These are phyloP conservation scores for Hibiscus mutabilis DNA, from an alignment of 345 rosid species.

Conservation along the genomic window DNA sequence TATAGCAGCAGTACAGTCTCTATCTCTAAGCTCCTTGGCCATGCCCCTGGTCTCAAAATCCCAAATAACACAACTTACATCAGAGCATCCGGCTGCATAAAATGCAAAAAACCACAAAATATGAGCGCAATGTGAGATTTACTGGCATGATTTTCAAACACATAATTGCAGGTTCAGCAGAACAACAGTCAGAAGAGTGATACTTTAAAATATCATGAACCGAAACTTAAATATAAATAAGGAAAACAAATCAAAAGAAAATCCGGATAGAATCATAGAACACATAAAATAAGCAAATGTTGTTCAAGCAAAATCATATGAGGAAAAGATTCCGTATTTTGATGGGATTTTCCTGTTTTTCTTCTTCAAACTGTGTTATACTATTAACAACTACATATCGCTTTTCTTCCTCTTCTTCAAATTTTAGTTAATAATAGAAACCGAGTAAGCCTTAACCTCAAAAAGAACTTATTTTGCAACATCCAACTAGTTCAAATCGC, in stretches of 20 bases:
- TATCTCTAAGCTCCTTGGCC: conserved; percentile 84
- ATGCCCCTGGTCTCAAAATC: conserved; percentile 97
- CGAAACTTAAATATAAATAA: background rate
- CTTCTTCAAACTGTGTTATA: background rate
- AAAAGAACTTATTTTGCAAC: background rate
- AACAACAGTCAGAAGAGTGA: background rate
- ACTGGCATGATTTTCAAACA: background rate
- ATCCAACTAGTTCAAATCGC: background rate
- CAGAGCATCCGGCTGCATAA: conserved; percentile 86
- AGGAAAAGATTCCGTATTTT: background rate
- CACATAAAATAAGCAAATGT: too few species aligned
- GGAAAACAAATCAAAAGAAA: background rate
- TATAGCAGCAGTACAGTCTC: conserved; percentile 64
- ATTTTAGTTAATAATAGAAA: background rate
- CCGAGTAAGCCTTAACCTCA: background rate
- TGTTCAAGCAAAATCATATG: background rate
- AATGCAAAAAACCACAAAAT: conserved; percentile 14
- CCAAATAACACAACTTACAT: conserved; percentile 90
- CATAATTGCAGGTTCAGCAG: background rate
- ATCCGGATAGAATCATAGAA: background rate
- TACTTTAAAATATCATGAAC: background rate
- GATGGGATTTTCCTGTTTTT: background rate
- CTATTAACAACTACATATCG: too few species aligned
- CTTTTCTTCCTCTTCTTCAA: background rate
- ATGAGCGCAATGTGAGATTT: background rate